Evolutionary conservation across 2,329 filamentous ascomycete species (phyloP), one percentile per base, ranked within the genome.

Genomic region (Fusarium nelsonii): DNA sequence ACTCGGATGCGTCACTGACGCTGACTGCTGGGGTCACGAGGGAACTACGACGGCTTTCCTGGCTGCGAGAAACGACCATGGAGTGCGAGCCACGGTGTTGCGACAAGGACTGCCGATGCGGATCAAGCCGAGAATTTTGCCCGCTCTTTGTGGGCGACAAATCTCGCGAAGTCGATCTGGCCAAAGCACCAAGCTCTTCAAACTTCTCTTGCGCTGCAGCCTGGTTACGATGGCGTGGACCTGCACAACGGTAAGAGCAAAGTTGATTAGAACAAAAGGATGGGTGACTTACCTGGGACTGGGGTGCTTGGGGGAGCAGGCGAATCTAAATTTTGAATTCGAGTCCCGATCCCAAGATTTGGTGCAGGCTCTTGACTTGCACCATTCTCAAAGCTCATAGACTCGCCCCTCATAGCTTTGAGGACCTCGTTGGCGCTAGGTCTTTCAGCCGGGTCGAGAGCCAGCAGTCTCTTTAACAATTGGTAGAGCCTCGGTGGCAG

Each of bases 341-440:
- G 80, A 37, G 79, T 83, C 20, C 80, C 78, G 4, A 87, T 67
- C 2, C 80, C 80, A 4, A 83, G 70, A 6, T 79, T 68, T 34
- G 84, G 78, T 30, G 77, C 80, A 4, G 78, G 74, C 23, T 79
- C 75, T 28, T 76, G 73, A 48, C 78, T 79, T 49, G 79, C 75
- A 20, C 83, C 72, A 12, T 80, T 79, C 39, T 86, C 83, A 48
- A 84, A 75, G 43, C 77, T 81, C 37, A 70, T 15, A 70, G 79
- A 87, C 81, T 92, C 90, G 37, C 87, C 90, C 71, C 91, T 90
- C 79, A 97, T 92, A 3, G 89, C 92, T 11, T 85, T 84, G 39
- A 98, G 79, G 2, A 99, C 95, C 59, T 98, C 94, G 45, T 90
- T 92, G 1, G 96, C 94, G 44, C 89, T 93, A 0, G 96, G 96